These are phyloP conservation scores for Plasmodium blacklocki DNA, from an alignment of 169 alveolate species.

Conservation along the genomic window DNA sequence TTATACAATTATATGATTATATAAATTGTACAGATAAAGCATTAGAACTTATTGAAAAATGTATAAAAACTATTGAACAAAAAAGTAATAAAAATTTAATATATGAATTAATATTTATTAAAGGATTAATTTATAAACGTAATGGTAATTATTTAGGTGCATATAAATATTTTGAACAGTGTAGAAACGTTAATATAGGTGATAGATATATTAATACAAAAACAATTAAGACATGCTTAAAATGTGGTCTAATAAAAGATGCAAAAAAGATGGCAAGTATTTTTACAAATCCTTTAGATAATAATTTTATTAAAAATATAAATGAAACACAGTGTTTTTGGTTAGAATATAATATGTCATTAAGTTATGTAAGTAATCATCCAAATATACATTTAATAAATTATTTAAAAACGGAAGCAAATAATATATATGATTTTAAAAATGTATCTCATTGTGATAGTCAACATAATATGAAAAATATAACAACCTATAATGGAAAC, in stretches of 20 bases:
- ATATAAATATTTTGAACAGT: slow-evolving; percentile 38
- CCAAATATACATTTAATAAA: slow-evolving; percentile 42
- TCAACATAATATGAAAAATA: neutral
- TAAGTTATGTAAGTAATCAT: slow-evolving; percentile 26
- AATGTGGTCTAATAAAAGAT: slow-evolving; percentile 68
- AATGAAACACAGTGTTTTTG: slow-evolving; percentile 71
- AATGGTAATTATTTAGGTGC: slow-evolving; percentile 68
- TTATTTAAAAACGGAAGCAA: neutral
- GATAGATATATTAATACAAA: slow-evolving; percentile 64
- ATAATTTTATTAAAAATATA: slow-evolving; percentile 63
- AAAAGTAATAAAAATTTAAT: slow-evolving; percentile 26
- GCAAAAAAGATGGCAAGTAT: slow-evolving; percentile 54
- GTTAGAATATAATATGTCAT: slow-evolving; percentile 44
- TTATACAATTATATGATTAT: slow-evolving; percentile 74
- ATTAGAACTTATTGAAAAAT: slow-evolving; percentile 24
- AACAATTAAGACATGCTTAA: slow-evolving; percentile 48
- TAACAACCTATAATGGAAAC: neutral
- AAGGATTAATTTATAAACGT: slow-evolving; percentile 74
- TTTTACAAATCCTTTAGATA: slow-evolving; percentile 65
- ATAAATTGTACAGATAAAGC: slow-evolving; percentile 51
- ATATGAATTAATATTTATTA: slow-evolving; percentile 62
- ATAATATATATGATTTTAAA: slow-evolving; percentile 27
- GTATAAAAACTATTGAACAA: slow-evolving; percentile 30
- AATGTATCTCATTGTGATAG: neutral
- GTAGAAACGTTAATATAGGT: slow-evolving; percentile 48